Evolutionary conservation across 805 yeast species (phyloP), one percentile per base, ranked within the genome.

Genomic region (Osmozyma mogii): DNA sequence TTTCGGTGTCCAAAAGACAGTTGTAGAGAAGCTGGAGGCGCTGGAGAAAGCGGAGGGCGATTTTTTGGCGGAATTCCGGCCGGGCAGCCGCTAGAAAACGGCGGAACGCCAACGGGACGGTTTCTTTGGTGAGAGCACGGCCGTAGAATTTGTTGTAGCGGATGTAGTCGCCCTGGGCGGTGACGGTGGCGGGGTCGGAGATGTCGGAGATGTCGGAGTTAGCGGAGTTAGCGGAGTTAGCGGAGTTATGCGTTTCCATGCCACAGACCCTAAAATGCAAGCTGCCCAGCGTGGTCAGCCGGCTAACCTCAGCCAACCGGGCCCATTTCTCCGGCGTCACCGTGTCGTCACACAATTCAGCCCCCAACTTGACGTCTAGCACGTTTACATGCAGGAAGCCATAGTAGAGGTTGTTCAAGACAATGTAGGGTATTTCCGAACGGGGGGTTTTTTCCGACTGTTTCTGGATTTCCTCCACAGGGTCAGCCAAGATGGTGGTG

Each of bases 191-290:
- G 11, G 40, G 15, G 31, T 41, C 22, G 31, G 50, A 29, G 7
- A 50, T 36, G 2, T 41, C 34, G n/a, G 22, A 29, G 45, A 51
- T 40, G 1, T 32, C 41, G 7, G 45, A 41, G 30, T 11, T 10
- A 9, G 12, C 18, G 1, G 40, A 44, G 5, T 35, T 30, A 4
- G 14, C 28, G 2, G 22, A 22, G 17, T 15, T 12, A 12, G 7
- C 14, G 7, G 38, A 37, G 16, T 43, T 35, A 39, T 52, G 65
- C 4, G 79, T 53, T 37, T 77, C 78, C 89, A 89, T 83, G 0
- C 98, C 98, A 44, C 97, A 88, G 3, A 89, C 73, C 36, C 98
- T 61, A 40, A 80, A 76, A 11, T 75, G 69, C 9, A 84, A 59
- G 3, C 78, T 59, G 0, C 96, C 95, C 25, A 92, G 79, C 0